Evolutionary conservation across 306 rosid species (phyloP).

Genomic region (Pyrus communis): DNA sequence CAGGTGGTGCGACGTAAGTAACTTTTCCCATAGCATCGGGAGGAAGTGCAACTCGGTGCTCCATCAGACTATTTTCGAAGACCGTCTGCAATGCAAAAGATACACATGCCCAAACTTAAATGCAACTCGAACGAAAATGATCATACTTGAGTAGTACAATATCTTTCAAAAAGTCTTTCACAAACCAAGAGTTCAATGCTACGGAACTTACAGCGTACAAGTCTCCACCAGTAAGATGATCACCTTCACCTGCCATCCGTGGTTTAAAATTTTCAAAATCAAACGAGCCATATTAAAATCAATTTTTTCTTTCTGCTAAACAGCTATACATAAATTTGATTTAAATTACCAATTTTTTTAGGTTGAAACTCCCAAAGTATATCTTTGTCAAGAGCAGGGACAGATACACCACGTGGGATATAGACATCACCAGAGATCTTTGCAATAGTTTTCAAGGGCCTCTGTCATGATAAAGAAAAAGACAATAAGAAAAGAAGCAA

Average conservation of each 20-base stretch:
- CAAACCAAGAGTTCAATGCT: conserved; percentile 14
- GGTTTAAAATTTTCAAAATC: conserved; percentile 13
- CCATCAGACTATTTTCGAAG: conserved; percentile 83
- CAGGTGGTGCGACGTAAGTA: conserved; percentile 79
- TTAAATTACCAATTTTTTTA: conserved; percentile 59
- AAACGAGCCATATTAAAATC: not conserved
- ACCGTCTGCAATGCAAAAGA: conserved; percentile 55
- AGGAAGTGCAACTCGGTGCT: conserved; percentile 87
- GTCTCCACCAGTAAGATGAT: conserved; percentile 88
- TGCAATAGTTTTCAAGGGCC: conserved; percentile 98
- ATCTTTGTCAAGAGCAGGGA: conserved; percentile 97
- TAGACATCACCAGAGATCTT: conserved; percentile 93
- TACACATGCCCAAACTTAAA: conserved; percentile 12
- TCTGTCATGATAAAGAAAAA: conserved; percentile 26
- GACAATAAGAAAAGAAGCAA: not conserved
- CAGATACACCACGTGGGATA: conserved; percentile 97
- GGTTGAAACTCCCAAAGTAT: conserved; percentile 93
- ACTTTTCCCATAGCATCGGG: conserved; percentile 98
- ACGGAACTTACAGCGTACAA: conserved; percentile 76
- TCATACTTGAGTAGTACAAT: not conserved
- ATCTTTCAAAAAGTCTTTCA: not conserved
- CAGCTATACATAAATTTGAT: not conserved
- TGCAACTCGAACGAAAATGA: conserved; percentile 5
- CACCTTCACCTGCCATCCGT: conserved; percentile 77
- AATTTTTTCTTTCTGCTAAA: not conserved